Conservation (phyloP, 2,329 filamentous ascomycete species). For the Aspergillus sojae region DNA sequence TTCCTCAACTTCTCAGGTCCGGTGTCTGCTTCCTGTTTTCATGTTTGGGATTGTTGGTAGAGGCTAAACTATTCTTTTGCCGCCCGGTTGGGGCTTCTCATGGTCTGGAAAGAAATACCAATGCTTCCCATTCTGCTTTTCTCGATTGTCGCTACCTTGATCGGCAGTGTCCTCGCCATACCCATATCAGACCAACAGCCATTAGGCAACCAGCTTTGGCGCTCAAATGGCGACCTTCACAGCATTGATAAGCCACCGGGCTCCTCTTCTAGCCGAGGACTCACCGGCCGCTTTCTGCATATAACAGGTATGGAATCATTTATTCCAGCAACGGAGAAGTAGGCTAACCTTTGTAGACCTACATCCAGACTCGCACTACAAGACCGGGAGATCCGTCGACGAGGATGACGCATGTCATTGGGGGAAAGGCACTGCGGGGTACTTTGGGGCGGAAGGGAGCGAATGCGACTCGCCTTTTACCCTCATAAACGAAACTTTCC, state of each 20-base stretch:
- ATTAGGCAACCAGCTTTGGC: constrained; percentile 11
- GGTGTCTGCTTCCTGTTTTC: not conserved
- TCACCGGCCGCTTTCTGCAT: constrained; percentile 40
- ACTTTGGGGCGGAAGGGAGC: constrained; percentile 81
- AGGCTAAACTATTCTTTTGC: not conserved
- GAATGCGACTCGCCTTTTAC: constrained; percentile 84
- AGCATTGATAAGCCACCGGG: not conserved
- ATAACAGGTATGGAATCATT: constrained; percentile 44
- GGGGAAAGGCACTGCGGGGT: constrained; percentile 73
- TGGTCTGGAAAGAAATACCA: constrained; percentile 10
- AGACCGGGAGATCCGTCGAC: constrained; percentile 67
- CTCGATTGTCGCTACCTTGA: constrained; percentile 14
- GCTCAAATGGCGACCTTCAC: constrained; percentile 8
- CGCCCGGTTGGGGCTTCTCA: constrained; percentile 14
- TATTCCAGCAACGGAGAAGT: constrained; percentile 25
- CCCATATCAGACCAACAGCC: constrained; percentile 24
- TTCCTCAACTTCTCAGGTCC: not conserved
- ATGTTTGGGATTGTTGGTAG: not conserved
- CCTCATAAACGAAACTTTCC: constrained; percentile 84
- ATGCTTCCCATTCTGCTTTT: constrained; percentile 24
- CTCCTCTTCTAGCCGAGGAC: constrained; percentile 14
- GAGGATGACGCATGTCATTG: constrained; percentile 76
- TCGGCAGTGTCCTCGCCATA: constrained; percentile 19
- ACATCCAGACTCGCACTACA: constrained; percentile 88
- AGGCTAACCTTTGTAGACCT: constrained; percentile 63